A percentile compares a stretch with the other conserved stretches of the same genome.
Evolutionary conservation across 148 eudicot genomes (phyloP).

Genomic region (Rhododendron ovatum): DNA sequence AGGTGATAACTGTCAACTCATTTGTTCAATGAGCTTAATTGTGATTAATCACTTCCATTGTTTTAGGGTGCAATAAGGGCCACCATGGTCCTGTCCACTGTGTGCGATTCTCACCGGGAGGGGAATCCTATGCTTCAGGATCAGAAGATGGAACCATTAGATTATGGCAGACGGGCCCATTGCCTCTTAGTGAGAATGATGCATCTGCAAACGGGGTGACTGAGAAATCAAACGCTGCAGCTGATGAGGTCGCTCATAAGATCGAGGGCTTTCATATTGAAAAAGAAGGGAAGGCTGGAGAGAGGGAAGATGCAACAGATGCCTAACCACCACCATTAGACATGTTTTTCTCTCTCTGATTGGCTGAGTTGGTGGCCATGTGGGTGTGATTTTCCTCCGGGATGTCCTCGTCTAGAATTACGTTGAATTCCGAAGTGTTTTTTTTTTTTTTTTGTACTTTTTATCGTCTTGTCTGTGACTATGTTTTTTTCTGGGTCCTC

Average conservation of each 20-base stretch:
- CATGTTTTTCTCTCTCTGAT: background rate
- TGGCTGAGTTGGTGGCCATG: background rate
- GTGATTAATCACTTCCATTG: background rate
- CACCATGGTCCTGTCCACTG: constrained; percentile 99
- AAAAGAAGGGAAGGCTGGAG: constrained; percentile 39
- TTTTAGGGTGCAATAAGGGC: constrained; percentile 92
- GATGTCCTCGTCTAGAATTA: background rate
- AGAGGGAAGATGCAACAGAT: constrained; percentile 32
- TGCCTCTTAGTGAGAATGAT: constrained; percentile 25
- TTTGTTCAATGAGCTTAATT: background rate
- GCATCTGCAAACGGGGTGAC: constrained; percentile 21
- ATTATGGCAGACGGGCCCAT: constrained; percentile 73
- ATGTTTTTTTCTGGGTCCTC: background rate
- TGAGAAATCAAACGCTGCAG: constrained; percentile 34
- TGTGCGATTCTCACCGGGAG: constrained; percentile 89
- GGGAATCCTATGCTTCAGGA: constrained; percentile 92
- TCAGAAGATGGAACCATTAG: constrained; percentile 89
- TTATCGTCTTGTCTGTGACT: background rate
- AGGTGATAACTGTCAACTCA: background rate
- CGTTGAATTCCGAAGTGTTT: background rate
- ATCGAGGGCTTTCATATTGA: constrained; percentile 47
- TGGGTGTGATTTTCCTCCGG: background rate
- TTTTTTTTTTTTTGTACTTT: background rate
- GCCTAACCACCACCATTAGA: constrained; percentile 8
- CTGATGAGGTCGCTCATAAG: constrained; percentile 47